Conservation (phyloP, 2,329 filamentous ascomycete genomes). For the Cladosporium velox region DNA sequence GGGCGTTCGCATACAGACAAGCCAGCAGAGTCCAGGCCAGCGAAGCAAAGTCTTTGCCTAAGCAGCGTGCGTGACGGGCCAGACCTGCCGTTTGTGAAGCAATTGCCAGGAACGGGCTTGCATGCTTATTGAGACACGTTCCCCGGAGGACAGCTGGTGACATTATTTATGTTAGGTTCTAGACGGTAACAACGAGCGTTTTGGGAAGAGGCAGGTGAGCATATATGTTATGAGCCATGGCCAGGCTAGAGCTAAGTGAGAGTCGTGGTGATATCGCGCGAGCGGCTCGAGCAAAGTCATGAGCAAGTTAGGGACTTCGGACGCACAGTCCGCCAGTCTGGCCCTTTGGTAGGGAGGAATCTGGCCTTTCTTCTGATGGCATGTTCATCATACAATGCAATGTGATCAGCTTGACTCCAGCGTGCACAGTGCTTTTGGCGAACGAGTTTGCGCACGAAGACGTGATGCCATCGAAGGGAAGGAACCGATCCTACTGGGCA, state of each 20-base stretch:
- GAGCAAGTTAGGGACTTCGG: background rate
- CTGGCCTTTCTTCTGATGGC: background rate
- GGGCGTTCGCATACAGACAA: background rate
- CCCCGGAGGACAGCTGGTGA: background rate
- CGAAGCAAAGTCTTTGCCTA: background rate
- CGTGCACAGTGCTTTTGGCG: background rate
- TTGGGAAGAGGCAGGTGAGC: background rate
- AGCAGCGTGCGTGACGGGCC: background rate
- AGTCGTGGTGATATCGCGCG: background rate
- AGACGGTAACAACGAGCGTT: background rate
- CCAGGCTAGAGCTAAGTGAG: background rate
- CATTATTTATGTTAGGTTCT: background rate
- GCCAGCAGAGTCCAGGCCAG: background rate
- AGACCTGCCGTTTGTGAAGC: background rate
- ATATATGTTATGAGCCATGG: background rate
- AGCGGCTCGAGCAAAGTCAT: background rate
- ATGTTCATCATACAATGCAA: background rate
- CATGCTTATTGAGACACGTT: background rate
- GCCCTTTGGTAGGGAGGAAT: background rate
- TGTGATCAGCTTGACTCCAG: background rate
- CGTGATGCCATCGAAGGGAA: background rate
- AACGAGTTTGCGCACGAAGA: background rate
- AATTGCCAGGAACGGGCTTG: background rate
- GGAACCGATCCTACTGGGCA: background rate
- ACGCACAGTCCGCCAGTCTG: background rate